Evolutionary conservation across 345 rosid genomes (phyloP).

Genomic region (Cardiospermum halicacabum): DNA sequence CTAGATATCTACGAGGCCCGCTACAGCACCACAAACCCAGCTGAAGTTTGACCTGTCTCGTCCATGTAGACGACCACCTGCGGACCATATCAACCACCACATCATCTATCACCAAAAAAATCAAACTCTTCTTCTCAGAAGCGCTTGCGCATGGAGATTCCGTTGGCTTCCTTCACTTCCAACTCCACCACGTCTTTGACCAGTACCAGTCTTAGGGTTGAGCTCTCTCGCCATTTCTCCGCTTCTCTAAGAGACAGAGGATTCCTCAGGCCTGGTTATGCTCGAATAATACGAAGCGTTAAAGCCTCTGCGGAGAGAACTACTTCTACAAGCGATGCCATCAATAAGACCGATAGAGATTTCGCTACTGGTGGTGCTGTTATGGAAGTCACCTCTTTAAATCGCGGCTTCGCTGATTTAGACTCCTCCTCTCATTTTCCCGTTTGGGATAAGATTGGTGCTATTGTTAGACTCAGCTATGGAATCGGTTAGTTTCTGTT

Average conservation of each 20-base stretch:
- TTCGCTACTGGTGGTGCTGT: slow-evolving; percentile 16
- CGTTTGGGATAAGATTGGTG: slow-evolving; percentile 91
- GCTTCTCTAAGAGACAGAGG: slow-evolving; percentile 30
- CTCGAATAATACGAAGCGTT: slow-evolving; percentile 19
- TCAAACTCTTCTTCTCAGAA: too few species aligned
- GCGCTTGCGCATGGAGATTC: slow-evolving; percentile 40
- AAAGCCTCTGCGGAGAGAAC: slow-evolving; percentile 45
- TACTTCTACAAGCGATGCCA: slow-evolving; percentile 36
- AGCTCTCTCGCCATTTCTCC: too few species aligned
- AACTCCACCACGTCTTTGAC: slow-evolving; percentile 26
- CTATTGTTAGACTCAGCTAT: slow-evolving; percentile 74
- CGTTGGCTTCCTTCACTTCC: slow-evolving; percentile 31
- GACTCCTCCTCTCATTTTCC: slow-evolving; percentile 56
- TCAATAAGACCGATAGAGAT: slow-evolving; percentile 45
- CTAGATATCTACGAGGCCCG: too few species aligned
- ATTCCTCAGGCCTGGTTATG: slow-evolving; percentile 18
- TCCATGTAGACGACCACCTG: too few species aligned
- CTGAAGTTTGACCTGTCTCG: too few species aligned
- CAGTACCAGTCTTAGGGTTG: too few species aligned
- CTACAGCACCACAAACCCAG: too few species aligned
- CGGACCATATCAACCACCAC: too few species aligned
- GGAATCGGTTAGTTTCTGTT: slow-evolving; percentile 65
- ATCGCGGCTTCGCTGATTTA: slow-evolving; percentile 57
- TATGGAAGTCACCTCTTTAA: slow-evolving; percentile 76
- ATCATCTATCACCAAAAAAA: too few species aligned